Percentiles rank a stretch among this genome's conserved stretches.
phyloP scores from a whole-genome alignment of 768 basidiomycete species.

The Leccinum broughii region DNA sequence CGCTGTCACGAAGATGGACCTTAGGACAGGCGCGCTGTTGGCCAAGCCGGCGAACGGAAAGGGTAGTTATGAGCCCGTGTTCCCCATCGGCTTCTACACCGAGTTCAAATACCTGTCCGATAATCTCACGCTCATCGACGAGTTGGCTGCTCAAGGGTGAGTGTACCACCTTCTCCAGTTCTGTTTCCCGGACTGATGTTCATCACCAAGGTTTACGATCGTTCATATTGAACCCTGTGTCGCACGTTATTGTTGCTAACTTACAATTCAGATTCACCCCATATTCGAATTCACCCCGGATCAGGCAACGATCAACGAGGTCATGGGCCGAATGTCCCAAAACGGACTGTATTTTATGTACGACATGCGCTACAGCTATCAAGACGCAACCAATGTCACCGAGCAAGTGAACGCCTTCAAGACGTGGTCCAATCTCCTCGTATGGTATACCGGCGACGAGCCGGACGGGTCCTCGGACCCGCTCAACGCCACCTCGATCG shows the following conservation, averaged over 20 bases:
- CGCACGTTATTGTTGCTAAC: slow-evolving; percentile 6
- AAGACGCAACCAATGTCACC: slow-evolving; percentile 57
- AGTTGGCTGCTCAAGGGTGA: slow-evolving; percentile 33
- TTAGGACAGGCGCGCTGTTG: slow-evolving; percentile 54
- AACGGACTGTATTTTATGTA: slow-evolving; percentile 72
- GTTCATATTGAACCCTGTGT: slow-evolving; percentile 25
- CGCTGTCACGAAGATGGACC: slow-evolving; percentile 59
- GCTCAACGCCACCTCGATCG: slow-evolving; percentile 48
- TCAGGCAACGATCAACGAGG: slow-evolving; percentile 42
- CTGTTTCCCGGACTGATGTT: background rate
- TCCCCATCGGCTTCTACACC: slow-evolving; percentile 46
- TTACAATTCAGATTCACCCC: slow-evolving; percentile 55
- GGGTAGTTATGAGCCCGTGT: slow-evolving; percentile 49
- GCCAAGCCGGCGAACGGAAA: slow-evolving; percentile 51
- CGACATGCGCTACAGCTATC: slow-evolving; percentile 76
- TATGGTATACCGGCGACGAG: slow-evolving; percentile 75
- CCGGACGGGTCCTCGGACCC: slow-evolving; percentile 71
- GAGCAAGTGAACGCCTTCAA: slow-evolving; percentile 69
- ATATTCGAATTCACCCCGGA: slow-evolving; percentile 62
- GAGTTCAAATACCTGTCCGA: slow-evolving; percentile 36
- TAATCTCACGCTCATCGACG: slow-evolving; percentile 29
- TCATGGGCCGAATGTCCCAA: slow-evolving; percentile 69
- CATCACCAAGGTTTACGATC: slow-evolving; percentile 18
- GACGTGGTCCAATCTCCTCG: slow-evolving; percentile 61
- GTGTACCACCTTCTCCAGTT: slow-evolving; percentile 4